Evolutionary conservation across 1,284 basidiomycete genomes (phyloP).

Genomic region (Malassezia sp.): DNA sequence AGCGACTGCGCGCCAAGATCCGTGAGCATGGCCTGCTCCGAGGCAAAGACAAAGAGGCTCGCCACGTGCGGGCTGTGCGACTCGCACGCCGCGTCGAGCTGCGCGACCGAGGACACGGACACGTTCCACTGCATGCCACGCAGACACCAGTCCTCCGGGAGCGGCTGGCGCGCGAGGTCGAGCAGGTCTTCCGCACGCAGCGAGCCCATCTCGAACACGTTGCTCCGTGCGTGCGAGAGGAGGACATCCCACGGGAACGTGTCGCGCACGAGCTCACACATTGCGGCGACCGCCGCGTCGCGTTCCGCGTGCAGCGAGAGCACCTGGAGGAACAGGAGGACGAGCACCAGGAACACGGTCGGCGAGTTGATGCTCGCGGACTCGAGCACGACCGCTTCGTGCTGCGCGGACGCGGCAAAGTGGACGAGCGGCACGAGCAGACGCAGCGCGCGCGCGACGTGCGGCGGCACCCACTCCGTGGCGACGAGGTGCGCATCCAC

Average conservation of each 20-base stretch:
- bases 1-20: slow-evolving; percentile 1
- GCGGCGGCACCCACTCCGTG: background rate
- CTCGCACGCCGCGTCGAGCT: background rate
- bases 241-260: slow-evolving; percentile 77
- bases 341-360: slow-evolving; percentile 72
- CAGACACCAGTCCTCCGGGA: slow-evolving; percentile 90
- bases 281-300: slow-evolving; percentile 25
- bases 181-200: slow-evolving; percentile 9
- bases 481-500: background rate
- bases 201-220: slow-evolving; percentile 9
- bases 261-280: slow-evolving; percentile 58
- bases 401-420: slow-evolving; percentile 70
- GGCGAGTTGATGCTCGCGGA: slow-evolving; percentile 6
- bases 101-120: background rate
- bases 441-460: background rate
- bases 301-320: slow-evolving; percentile 18
- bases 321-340: slow-evolving; percentile 54
- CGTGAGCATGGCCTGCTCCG: slow-evolving; percentile 8
- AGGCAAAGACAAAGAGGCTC: background rate
- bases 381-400: slow-evolving; percentile 53
- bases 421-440: slow-evolving; percentile 54
- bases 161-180: slow-evolving; percentile 54
- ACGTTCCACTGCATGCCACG: slow-evolving; percentile 80
- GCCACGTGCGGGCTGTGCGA: background rate
- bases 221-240: background rate